Evolutionary conservation across 306 rosid genomes (phyloP), one percentile per base, ranked within the genome.

Genomic region (Amphicarpaea edgeworthii): DNA sequence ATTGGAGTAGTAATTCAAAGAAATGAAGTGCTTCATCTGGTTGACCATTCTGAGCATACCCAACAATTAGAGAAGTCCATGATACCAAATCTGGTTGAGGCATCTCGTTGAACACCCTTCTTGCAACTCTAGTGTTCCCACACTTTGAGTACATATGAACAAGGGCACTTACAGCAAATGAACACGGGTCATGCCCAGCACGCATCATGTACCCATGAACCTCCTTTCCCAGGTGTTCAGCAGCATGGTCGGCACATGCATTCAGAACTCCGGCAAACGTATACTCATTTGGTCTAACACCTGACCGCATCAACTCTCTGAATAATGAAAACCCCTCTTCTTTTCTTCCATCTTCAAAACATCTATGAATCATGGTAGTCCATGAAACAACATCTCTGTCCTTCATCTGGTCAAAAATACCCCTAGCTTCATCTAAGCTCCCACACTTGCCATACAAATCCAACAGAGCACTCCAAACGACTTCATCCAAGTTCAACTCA

Each of bases 361-460:
- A 59, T 28, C 41, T 59, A 59, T 59, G 65, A 28, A 59, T 59
- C 65, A 59, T 59, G 20, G 65, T 59, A 59, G 65, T 59, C 65
- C 65, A 59, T n/a, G 41, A 59, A 59, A 59, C 65, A 59, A 59
- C 65, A 59, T 59, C 65, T 59, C 17, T 59, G 41, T 28, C 38
- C 20, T 2, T n/a, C 12, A 59, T 59, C 41, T 59, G 65, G 65
- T 26, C 10, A 59, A 59, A 59, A 59, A 59, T 59, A 2, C 65
- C 41, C 65, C 41, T 59, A 59, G 65, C 65, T 28, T 59, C 65
- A 28, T 59, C 41, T 59, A 59, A 59, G 28, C 65, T 59, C 65
- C 65, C 65, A 59, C 65, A 59, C 40, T 59, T 59, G 65, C 65
- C 65, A 59, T 59, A 59, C 20, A 59, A 28, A 59, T 59, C 65